Evolutionary conservation across 2,329 filamentous ascomycete species (phyloP).

Genomic region (Macrophomina pseudophaseolina): DNA sequence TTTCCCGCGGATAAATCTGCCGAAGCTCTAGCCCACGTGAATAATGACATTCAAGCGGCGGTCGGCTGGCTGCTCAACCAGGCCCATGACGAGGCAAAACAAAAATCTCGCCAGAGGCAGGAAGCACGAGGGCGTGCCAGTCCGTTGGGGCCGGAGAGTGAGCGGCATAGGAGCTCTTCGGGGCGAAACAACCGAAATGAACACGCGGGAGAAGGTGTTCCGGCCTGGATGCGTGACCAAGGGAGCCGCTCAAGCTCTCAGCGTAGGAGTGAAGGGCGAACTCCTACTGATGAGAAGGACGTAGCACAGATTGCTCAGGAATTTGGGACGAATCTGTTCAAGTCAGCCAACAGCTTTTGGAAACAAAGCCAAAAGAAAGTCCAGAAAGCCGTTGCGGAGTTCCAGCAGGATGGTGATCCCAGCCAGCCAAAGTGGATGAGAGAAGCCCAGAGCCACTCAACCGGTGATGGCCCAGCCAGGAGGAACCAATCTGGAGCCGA

Average conservation of each 20-base stretch:
- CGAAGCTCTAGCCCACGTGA: slow-evolving; percentile 78
- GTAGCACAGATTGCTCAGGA: slow-evolving; percentile 81
- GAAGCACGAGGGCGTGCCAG: slow-evolving; percentile 35
- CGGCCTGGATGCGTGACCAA: slow-evolving; percentile 69
- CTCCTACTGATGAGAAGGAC: slow-evolving; percentile 69
- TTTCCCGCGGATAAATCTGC: slow-evolving; percentile 86
- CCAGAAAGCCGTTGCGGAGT: slow-evolving; percentile 88
- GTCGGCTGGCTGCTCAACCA: slow-evolving; percentile 90
- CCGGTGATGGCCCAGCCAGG: slow-evolving; percentile 28
- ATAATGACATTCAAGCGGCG: slow-evolving; percentile 83
- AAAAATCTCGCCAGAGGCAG: slow-evolving; percentile 60
- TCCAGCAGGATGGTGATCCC: slow-evolving; percentile 73
- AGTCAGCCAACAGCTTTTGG: slow-evolving; percentile 94
- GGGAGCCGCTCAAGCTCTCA: slow-evolving; percentile 56
- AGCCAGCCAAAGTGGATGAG: slow-evolving; percentile 96
- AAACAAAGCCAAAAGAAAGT: slow-evolving; percentile 92
- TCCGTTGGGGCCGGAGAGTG: slow-evolving; percentile 29
- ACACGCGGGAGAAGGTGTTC: slow-evolving; percentile 37
- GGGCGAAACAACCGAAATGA: slow-evolving; percentile 32
- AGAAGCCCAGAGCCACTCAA: slow-evolving; percentile 59
- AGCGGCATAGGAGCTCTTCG: slow-evolving; percentile 33
- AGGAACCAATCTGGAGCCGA: slow-evolving; percentile 19
- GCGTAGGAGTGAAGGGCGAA: slow-evolving; percentile 58
- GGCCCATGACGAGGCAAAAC: slow-evolving; percentile 81
- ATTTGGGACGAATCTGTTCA: slow-evolving; percentile 82